Evolutionary conservation across 1,284 basidiomycete species (phyloP), one percentile per base, ranked within the genome.

Genomic region (Irpex sp.): DNA sequence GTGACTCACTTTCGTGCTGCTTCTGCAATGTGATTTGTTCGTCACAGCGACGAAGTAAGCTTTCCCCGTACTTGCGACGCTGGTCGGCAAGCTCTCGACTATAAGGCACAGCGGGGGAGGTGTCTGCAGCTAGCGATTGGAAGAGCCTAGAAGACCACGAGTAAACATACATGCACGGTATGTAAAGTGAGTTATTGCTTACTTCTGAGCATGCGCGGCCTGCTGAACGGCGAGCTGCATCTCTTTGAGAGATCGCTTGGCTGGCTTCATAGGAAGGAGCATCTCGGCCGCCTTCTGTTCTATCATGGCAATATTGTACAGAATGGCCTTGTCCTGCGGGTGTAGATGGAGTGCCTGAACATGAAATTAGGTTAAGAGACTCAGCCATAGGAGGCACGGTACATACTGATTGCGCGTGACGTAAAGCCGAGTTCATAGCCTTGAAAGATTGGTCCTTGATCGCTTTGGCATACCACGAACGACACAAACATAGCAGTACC

Each of bases 291-390:
- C 90, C 76, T 97, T 97, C 75, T 98, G 96, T 75, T 96, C 89
- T 44, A 98, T 94, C 90, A 97, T 95, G 61, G 95, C 96, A 71
- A 97, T 92, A 75, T 98, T 98, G 78, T 96, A 98, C 51, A 93
- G 68, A 59, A 92, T 89, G 4, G 93, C 92, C 71, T 95, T 94
- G 78, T 98, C 96, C 63, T 82, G 84, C 0, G 94, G 94, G 69
- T 90, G 86, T 19, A 94, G 75, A 70, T 92, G 89, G 31, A 91
- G 80, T 0, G 95, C 94, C 92, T 96, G 55, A 3, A 37, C 49
- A 17, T 38, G 7, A 19, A 38, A 21, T 15, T 31, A 5, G n/a
- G 47, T 31, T n/a, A 60, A 3, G 9, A 11, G n/a, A 4, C 65
- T 15, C 21, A 61, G 49, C 58, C 40, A 57, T 51, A 31, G 52